Base-by-base conservation (phyloP, 805 yeast species). In the Sungouiozyma intestinalis region DNA sequence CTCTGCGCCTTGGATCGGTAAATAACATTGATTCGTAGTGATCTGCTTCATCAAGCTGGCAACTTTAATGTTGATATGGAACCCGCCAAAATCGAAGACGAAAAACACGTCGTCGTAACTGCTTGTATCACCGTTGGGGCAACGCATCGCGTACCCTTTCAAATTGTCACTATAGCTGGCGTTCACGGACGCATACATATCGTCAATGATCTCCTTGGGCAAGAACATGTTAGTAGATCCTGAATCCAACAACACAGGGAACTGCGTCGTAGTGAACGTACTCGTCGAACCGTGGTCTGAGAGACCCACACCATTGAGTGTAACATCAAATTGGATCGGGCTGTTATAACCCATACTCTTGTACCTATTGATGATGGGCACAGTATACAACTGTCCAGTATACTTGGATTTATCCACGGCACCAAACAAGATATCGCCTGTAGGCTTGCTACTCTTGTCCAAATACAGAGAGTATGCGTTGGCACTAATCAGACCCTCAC, bases 341-440 rank as follows among this genome's bases (percentile, higher is more conserved):
- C 35, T 19, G 4, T 38, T 15, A 16, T 45, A 47, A 4, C 60
- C 59, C n/a, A 16, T 34, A 6, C 44, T 37, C 35, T 31, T 40
- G 20, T 48, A 44, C 5, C 47, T 42, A 43, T 77, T 77, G 48
- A 79, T 62, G 34, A 77, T 48, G 20, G 81, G 79, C 6, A 80
- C 55, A 1, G 75, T 61, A 27, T 66, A 57, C 32, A 79, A 58
- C 14, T 57, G 46, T 14, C 86, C 87, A 1, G 63, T 45, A 0
- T 60, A 41, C 60, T 80, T 81, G 33, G 74, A 69, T 45, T 71
- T 73, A 53, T 82, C 90, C 20, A 78, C 71, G 24, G 80, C 92
- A 38, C 92, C 90, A 64, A 83, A 83, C 39, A 82, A 57, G 16
- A 82, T 65, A n/a, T 69, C 60, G 4, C 86, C 88, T 1, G 64